Evolutionary conservation across 1,139 yeast species (phyloP), one percentile per base, ranked within the genome.

Genomic region (Suhomyces ambrosiae): DNA sequence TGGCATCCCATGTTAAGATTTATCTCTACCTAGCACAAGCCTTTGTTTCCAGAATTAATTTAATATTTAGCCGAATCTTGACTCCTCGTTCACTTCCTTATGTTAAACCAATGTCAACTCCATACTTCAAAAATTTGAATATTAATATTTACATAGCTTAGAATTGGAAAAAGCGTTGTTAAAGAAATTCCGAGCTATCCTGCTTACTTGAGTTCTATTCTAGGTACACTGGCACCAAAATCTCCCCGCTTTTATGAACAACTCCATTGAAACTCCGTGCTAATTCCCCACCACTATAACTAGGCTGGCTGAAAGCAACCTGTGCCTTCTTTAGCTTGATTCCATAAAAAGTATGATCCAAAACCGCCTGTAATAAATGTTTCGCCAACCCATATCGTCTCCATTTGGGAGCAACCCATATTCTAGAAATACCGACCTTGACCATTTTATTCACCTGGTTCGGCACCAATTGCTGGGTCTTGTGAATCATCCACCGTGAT

Each of bases 251-350:
- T 43, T 69, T 74, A 47, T 79, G 83, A 13, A 36, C 46, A 0
- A 68, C 73, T 0, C 81, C 80, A 49, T 75, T 76, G 50, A 75
- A 79, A 18, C 52, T 54, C 32, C 50, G 53, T 0, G 89, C 86
- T 25, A 84, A 62, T 31, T 65, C 59, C 2, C 78, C 76, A 0
- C 92, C 92, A 24, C 72, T 63, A 27, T 68, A 71, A 46, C 86
- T 79, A 0, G 90, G 90, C 54, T 84, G 92, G 38, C 88, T 81
- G 73, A 86, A 84, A 0, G 80, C 85, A 2, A 83, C 60, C 38
- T 76, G 70, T 4, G 41, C 42, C 38, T 58, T 69, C 1, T 56
- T 56, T 10, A 83, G 50, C 0, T 23, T 41, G 29, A 74, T 50
- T 0, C 89, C 89, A 51, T 80, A 82, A 2, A 82, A 58, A 26